These are phyloP conservation scores for Blastocystis sp. DNA, from an alignment of 352 stramenopile genomes.

Conservation along the genomic window DNA sequence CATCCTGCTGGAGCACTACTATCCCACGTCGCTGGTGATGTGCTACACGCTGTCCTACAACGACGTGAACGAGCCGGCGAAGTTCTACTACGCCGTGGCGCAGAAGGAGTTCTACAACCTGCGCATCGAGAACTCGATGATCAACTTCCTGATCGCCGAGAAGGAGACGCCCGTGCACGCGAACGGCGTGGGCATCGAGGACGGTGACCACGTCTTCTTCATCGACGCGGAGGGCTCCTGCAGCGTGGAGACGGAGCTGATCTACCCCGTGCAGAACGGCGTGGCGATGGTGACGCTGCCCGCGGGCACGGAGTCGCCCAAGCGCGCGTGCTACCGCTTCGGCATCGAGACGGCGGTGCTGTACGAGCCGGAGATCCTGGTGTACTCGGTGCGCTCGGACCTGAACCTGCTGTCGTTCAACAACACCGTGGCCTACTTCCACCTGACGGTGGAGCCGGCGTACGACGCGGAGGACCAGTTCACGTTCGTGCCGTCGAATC, in stretches of 20 bases:
- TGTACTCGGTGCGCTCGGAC: slow-evolving; percentile 43
- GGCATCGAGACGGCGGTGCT: not conserved
- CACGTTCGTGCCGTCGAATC: slow-evolving; percentile 23
- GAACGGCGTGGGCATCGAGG: not conserved
- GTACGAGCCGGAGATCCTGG: not conserved
- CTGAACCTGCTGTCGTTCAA: slow-evolving; percentile 48
- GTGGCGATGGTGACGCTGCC: slow-evolving; percentile 6
- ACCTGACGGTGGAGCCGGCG: slow-evolving; percentile 30
- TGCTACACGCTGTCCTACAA: slow-evolving; percentile 53
- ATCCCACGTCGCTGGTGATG: not conserved
- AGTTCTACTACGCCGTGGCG: slow-evolving; percentile 3
- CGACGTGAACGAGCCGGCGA: slow-evolving; percentile 29
- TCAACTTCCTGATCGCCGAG: slow-evolving; percentile 12
- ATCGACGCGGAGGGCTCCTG: slow-evolving; percentile 7
- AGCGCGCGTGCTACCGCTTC: slow-evolving; percentile 58
- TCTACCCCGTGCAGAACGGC: not conserved
- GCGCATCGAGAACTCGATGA: slow-evolving; percentile 34
- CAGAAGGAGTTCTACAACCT: slow-evolving; percentile 44
- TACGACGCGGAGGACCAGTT: not conserved
- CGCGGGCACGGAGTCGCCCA: not conserved
- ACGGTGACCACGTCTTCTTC: slow-evolving; percentile 23
- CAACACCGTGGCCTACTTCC: slow-evolving; percentile 25
- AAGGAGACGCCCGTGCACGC: not conserved
- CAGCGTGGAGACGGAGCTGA: not conserved
- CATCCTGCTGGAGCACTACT: slow-evolving; percentile 13